phyloP scores from a whole-genome alignment of 2,329 filamentous ascomycete species.

The Karstenula rhodostoma region DNA sequence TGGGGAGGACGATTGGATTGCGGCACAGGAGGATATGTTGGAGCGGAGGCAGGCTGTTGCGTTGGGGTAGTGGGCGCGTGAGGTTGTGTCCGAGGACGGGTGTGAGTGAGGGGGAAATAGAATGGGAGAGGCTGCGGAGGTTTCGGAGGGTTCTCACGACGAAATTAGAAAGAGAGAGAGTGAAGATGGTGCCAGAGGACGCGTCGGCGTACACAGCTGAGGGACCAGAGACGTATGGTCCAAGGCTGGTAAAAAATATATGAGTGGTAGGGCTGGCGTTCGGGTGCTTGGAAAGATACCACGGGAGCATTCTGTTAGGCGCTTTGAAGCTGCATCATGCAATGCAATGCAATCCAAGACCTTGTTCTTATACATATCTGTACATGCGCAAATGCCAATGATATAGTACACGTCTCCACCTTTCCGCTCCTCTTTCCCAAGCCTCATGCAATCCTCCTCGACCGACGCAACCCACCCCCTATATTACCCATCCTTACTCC shows the following conservation, averaged over 20 bases:
- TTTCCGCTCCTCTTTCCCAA: slow-evolving; percentile 10
- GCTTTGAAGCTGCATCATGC: slow-evolving; percentile 29
- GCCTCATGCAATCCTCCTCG: neutral
- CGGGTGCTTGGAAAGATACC: slow-evolving; percentile 23
- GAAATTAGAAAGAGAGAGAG: too few species aligned
- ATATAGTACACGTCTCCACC: slow-evolving; percentile 43
- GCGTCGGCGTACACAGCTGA: too few species aligned
- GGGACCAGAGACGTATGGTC: too few species aligned
- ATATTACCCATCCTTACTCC: slow-evolving; percentile 68
- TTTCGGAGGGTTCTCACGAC: neutral
- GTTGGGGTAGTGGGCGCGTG: slow-evolving; percentile 35
- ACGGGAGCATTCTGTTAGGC: slow-evolving; percentile 17
- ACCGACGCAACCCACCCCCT: neutral
- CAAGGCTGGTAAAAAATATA: too few species aligned
- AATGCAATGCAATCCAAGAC: slow-evolving; percentile 23
- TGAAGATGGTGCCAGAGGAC: too few species aligned
- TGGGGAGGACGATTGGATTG: slow-evolving; percentile 83
- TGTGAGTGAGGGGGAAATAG: neutral
- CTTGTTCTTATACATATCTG: slow-evolving; percentile 40
- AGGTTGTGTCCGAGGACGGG: neutral
- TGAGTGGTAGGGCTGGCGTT: slow-evolving; percentile 37
- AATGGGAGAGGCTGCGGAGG: neutral
- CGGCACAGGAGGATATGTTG: slow-evolving; percentile 76
- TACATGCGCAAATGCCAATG: slow-evolving; percentile 46
- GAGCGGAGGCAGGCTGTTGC: slow-evolving; percentile 61